A percentile compares a stretch with the other conserved stretches of the same genome.
Evolutionary conservation across 2,329 filamentous ascomycete species (phyloP).

Genomic region (Leptographium procerum): DNA sequence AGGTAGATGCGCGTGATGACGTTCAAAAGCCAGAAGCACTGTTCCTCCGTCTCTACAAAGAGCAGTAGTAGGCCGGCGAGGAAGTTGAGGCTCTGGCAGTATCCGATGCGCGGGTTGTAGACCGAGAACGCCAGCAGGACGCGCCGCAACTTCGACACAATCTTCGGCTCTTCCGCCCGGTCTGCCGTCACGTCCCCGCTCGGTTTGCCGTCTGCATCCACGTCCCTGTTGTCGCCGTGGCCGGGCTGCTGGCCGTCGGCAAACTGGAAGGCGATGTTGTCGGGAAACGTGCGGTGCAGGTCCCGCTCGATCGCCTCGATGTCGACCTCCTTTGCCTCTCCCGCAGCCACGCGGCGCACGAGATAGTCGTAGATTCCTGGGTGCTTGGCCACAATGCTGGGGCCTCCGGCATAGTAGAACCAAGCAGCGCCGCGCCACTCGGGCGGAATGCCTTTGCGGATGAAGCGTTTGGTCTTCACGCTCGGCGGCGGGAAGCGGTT

Average conservation of each 20-base stretch:
- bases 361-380: conserved; percentile 66
- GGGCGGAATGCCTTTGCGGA: conserved; percentile 86
- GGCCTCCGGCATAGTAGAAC: conserved; percentile 92
- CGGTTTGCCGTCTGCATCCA: neutral
- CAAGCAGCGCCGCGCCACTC: conserved; percentile 92
- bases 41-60: conserved; percentile 80
- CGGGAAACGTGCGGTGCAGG: conserved; percentile 85
- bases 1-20: conserved; percentile 83
- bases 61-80: conserved; percentile 79
- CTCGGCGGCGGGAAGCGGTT: conserved; percentile 69
- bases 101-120: conserved; percentile 84
- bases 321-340: conserved; percentile 56
- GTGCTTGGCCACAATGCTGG: conserved; percentile 64
- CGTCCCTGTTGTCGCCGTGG: conserved; percentile 12
- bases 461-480: conserved; percentile 77
- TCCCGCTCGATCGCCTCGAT: conserved; percentile 89
- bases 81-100: conserved; percentile 94
- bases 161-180: conserved; percentile 52
- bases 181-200: conserved; percentile 14
- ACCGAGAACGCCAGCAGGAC: conserved; percentile 84
- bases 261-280: conserved; percentile 77
- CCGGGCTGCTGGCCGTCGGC: conserved; percentile 15
- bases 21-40: conserved; percentile 84
- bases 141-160: conserved; percentile 70
- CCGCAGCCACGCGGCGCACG: conserved; percentile 34